Conservation (phyloP, 306 rosid species). For the Myrica gale region DNA sequence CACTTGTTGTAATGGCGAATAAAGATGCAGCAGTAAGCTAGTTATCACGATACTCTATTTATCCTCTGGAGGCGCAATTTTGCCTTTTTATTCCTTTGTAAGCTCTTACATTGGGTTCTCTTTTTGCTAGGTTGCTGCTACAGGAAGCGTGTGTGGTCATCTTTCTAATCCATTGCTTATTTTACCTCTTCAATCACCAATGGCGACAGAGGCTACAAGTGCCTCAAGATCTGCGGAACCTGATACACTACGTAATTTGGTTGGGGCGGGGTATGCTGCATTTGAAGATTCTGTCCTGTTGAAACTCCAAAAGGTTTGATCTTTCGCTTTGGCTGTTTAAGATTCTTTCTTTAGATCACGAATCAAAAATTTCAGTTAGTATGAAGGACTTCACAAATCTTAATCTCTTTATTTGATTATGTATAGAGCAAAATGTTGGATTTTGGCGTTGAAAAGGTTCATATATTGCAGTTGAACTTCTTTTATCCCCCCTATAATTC, state of each 20-base stretch:
- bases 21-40: conserved; percentile 83
- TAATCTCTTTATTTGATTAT: background rate
- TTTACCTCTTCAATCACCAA: conserved; percentile 66
- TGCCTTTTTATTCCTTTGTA: conserved; percentile 8
- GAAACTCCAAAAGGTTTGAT: conserved; percentile 73
- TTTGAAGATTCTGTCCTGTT: conserved; percentile 76
- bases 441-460: background rate
- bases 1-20: conserved; percentile 77
- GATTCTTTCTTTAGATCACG: conserved; percentile 6
- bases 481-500: background rate
- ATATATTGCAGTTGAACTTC: background rate
- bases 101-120: conserved; percentile 15
- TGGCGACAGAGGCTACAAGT: conserved; percentile 39
- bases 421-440: conserved; percentile 9
- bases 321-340: background rate
- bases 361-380: conserved; percentile 1
- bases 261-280: conserved; percentile 74
- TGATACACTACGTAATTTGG: conserved; percentile 46
- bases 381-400: background rate
- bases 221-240: conserved; percentile 44
- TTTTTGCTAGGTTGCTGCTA: conserved; percentile 60
- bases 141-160: conserved; percentile 60
- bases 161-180: conserved; percentile 79
- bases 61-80: background rate
- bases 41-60: background rate